A percentile compares a stretch with the other conserved stretches of the same genome.
Conservation (phyloP, 805 yeast species). For the Zygosaccharomyces lentus region DNA sequence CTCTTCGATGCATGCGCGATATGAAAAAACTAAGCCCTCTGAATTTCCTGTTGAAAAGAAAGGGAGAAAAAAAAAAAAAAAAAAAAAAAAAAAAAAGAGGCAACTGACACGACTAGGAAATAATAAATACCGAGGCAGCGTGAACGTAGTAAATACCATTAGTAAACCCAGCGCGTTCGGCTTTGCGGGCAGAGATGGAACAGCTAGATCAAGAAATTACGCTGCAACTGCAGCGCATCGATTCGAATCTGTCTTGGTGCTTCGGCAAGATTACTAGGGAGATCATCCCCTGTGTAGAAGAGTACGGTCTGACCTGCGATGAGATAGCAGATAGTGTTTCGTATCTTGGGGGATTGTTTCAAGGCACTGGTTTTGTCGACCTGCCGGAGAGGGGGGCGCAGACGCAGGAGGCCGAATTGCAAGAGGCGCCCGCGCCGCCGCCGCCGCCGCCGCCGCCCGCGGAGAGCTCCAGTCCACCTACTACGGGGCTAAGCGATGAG, state of each 20-base stretch:
- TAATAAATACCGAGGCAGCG: slow-evolving; percentile 1
- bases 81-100: too few species aligned
- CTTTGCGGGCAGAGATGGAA: slow-evolving; percentile 41
- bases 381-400: slow-evolving; percentile 25
- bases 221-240: slow-evolving; percentile 70
- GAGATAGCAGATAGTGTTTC: slow-evolving; percentile 61
- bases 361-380: slow-evolving; percentile 65
- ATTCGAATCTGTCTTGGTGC: slow-evolving; percentile 63
- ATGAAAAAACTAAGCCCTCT: slow-evolving; percentile 8
- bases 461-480: neutral
- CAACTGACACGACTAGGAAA: neutral
- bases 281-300: slow-evolving; percentile 62
- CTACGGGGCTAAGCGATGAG: neutral
- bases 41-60: slow-evolving; percentile 2
- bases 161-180: slow-evolving; percentile 27
- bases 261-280: slow-evolving; percentile 64
- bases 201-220: slow-evolving; percentile 77
- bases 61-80: too few species aligned
- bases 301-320: slow-evolving; percentile 54
- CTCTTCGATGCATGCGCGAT: slow-evolving; percentile 8
- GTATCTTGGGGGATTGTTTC: slow-evolving; percentile 77
- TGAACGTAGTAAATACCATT: slow-evolving; percentile 15
- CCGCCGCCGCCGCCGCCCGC: neutral
- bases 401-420: neutral
- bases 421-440: neutral